Percentiles rank a stretch among this genome's conserved stretches.
Evolutionary conservation across 257 asterid species (phyloP).

Genomic region (Fraxinus excelsior): DNA sequence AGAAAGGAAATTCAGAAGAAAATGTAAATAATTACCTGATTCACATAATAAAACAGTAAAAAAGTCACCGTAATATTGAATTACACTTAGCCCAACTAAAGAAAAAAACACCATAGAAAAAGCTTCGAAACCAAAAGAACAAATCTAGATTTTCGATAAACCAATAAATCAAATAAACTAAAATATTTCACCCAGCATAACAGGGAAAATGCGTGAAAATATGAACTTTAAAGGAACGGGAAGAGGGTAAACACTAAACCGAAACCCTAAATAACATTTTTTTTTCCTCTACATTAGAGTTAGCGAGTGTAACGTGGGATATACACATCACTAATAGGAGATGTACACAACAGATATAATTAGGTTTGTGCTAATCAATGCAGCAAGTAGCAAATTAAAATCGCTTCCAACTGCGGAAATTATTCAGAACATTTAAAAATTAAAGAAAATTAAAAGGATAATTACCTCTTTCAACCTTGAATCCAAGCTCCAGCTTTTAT

Average conservation of each 20-base stretch:
- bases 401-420: slow-evolving; percentile 1
- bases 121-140: no score
- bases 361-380: slow-evolving; percentile 25
- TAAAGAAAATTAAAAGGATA: slow-evolving; percentile 2
- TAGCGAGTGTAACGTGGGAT: slow-evolving; percentile 10
- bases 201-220: neutral
- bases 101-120: no score
- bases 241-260: slow-evolving; percentile 5
- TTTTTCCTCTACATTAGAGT: slow-evolving; percentile 11
- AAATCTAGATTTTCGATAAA: no score
- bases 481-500: slow-evolving; percentile 19
- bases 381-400: slow-evolving; percentile 20
- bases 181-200: neutral
- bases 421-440: slow-evolving; percentile 1
- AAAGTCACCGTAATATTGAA: no score
- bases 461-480: slow-evolving; percentile 30
- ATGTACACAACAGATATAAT: slow-evolving; percentile 22
- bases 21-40: no score
- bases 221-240: neutral
- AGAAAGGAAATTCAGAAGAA: no score
- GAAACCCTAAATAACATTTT: slow-evolving; percentile 33
- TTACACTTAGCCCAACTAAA: no score
- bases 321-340: slow-evolving; percentile 21
- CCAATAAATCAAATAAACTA: neutral
- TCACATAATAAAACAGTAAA: no score